phyloP scores from a whole-genome alignment of 208 protist species.

The Blastocrithidia nonstop region DNA sequence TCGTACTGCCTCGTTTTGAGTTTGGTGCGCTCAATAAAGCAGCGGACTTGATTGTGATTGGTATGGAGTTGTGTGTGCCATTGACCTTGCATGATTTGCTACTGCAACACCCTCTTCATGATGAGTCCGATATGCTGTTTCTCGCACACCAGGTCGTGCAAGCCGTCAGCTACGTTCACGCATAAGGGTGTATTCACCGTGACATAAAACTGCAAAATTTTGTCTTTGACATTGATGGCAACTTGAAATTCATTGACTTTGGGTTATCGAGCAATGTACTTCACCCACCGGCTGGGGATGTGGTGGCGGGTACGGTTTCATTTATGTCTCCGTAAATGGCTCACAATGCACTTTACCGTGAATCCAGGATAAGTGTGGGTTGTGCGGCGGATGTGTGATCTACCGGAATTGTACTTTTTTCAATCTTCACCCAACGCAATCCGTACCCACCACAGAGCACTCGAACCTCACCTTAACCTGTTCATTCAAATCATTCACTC shows the following conservation, averaged over 20 bases:
- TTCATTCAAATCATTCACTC: too few relatives aligned
- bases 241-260: slow-evolving; percentile 86
- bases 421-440: slow-evolving; percentile 79
- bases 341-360: slow-evolving; percentile 73
- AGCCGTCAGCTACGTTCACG: slow-evolving; percentile 83
- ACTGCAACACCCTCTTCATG: slow-evolving; percentile 51
- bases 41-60: slow-evolving; percentile 62
- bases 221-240: slow-evolving; percentile 78
- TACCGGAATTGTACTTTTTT: slow-evolving; percentile 79
- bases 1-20: slow-evolving; percentile 76
- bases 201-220: slow-evolving; percentile 88
- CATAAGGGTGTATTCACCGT: slow-evolving; percentile 74
- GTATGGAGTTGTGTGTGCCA: slow-evolving; percentile 81
- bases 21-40: slow-evolving; percentile 76
- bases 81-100: slow-evolving; percentile 80
- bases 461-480: too few relatives aligned
- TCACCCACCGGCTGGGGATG: slow-evolving; percentile 61
- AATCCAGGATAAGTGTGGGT: slow-evolving; percentile 66
- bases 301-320: slow-evolving; percentile 81
- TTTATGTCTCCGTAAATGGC: slow-evolving; percentile 89
- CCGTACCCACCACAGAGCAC: slow-evolving; percentile 31
- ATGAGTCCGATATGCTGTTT: slow-evolving; percentile 81
- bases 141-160: slow-evolving; percentile 78
- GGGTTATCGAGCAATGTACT: slow-evolving; percentile 60
- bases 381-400: slow-evolving; percentile 75